phyloP scores from a whole-genome alignment of 1,139 yeast species.

The Nakaseomyces nivariensis region DNA sequence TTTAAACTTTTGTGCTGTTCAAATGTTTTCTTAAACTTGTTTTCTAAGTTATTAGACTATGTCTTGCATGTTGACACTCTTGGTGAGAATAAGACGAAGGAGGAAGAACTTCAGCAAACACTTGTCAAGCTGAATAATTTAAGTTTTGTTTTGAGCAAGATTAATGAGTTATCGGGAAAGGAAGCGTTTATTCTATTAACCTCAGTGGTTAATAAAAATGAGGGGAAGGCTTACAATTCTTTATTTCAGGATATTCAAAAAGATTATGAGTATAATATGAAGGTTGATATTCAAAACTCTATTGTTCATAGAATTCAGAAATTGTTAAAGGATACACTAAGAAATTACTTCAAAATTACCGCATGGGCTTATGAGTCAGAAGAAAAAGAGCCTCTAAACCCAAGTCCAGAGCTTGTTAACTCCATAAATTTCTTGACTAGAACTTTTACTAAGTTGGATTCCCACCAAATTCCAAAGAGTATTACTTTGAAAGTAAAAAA shows the following conservation, averaged over 20 bases:
- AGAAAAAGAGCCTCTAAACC: constrained; percentile 7
- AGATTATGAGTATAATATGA: constrained; percentile 16
- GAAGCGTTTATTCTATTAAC: constrained; percentile 43
- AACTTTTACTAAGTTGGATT: constrained; percentile 28
- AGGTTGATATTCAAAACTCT: constrained; percentile 19
- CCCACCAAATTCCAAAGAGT: constrained; percentile 19
- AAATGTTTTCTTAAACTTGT: constrained; percentile 54
- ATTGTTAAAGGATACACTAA: constrained; percentile 21
- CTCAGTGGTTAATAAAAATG: constrained; percentile 31
- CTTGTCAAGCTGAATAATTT: constrained; percentile 30
- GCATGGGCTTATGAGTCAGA: constrained; percentile 14
- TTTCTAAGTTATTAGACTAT: constrained; percentile 50
- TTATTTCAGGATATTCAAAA: constrained; percentile 20
- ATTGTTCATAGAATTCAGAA: constrained; percentile 24
- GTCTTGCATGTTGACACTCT: constrained; percentile 37
- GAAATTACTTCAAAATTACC: constrained; percentile 24
- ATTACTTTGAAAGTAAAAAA: constrained; percentile 29
- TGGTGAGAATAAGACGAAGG: constrained; percentile 34
- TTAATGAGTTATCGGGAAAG: constrained; percentile 48
- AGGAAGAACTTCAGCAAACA: constrained; percentile 31
- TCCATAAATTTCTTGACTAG: constrained; percentile 18
- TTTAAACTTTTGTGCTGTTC: constrained; percentile 62
- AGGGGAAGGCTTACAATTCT: constrained; percentile 23
- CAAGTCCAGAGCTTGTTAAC: constrained; percentile 22
- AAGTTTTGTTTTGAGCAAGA: constrained; percentile 44